A percentile compares a stretch with the other conserved stretches of the same genome.
Evolutionary conservation across 495 filamentous ascomycete species (phyloP).

Genomic region (Penicillium arizonense): DNA sequence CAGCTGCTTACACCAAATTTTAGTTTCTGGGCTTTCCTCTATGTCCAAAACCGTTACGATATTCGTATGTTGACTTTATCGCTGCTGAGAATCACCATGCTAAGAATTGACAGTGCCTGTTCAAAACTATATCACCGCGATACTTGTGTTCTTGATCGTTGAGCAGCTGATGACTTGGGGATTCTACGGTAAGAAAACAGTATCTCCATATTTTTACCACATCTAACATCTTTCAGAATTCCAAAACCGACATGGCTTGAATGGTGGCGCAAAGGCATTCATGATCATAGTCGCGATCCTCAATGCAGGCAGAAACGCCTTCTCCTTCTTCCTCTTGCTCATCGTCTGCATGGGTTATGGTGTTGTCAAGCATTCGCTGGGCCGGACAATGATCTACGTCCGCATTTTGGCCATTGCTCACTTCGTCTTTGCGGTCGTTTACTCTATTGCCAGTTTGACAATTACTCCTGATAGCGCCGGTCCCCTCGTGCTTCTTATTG

Average conservation of each 20-base stretch:
- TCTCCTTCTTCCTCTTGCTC: conserved; percentile 97
- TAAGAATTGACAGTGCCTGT: conserved; percentile 69
- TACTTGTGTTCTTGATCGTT: conserved; percentile 87
- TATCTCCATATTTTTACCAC: background rate
- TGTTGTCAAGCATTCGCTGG: conserved; percentile 92
- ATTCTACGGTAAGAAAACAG: conserved; percentile 64
- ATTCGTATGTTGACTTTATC: conserved; percentile 58
- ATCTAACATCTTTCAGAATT: conserved; percentile 59
- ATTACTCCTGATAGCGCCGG: conserved; percentile 74
- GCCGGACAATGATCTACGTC: conserved; percentile 90
- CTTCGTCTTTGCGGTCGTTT: conserved; percentile 93
- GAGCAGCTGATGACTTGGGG: conserved; percentile 99
- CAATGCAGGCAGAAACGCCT: conserved; percentile 91
- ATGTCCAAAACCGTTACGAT: conserved; percentile 89
- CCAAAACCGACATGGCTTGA: conserved; percentile 83
- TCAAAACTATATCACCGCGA: conserved; percentile 99
- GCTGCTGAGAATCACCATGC: conserved; percentile 4
- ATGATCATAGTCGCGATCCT: conserved; percentile 88
- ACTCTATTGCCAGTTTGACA: conserved; percentile 83
- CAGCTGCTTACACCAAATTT: conserved; percentile 19
- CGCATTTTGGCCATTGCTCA: conserved; percentile 87
- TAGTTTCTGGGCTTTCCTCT: conserved; percentile 90
- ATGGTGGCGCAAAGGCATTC: conserved; percentile 72
- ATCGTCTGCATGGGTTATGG: conserved; percentile 99
- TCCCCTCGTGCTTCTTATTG: conserved; percentile 90